Conservation (phyloP, 225 moss, liverwort and hornwort genomes). For the Takakia lepidozioides region DNA sequence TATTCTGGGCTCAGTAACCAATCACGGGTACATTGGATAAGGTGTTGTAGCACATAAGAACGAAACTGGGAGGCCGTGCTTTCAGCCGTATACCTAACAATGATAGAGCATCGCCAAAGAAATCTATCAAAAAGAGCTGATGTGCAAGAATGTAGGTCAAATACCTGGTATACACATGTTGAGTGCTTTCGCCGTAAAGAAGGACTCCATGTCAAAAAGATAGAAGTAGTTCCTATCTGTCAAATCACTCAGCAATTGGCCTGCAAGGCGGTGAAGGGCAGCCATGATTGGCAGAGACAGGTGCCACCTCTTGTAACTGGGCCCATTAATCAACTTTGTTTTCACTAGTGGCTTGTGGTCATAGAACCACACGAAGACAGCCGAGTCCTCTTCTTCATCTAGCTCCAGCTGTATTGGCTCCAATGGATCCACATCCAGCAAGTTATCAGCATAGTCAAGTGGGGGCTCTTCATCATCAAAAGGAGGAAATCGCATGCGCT, state of each 20-base stretch:
- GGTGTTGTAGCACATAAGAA: too few species aligned
- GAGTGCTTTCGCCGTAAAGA: constrained; percentile 97
- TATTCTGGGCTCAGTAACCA: too few species aligned
- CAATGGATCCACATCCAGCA: constrained; percentile 89
- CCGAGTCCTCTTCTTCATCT: constrained; percentile 98
- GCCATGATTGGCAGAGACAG: constrained; percentile 97
- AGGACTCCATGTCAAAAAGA: constrained; percentile 99
- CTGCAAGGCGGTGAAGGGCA: constrained; percentile 96
- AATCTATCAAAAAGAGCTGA: too few species aligned
- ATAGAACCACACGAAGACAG: constrained; percentile 97
- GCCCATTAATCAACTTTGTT: constrained; percentile 96
- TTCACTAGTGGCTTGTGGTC: constrained; percentile 97
- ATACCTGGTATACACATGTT: constrained; percentile 94
- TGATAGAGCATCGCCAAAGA: too few species aligned
- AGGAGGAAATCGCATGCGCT: constrained; percentile 98
- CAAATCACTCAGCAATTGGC: constrained; percentile 92
- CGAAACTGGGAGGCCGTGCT: too few species aligned
- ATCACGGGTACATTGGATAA: too few species aligned
- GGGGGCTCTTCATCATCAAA: constrained; percentile 99
- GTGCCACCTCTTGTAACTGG: constrained; percentile 99
- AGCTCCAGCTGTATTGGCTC: constrained; percentile 97
- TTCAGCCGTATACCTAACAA: too few species aligned
- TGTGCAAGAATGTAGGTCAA: too few species aligned
- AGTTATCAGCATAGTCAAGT: constrained; percentile 94
- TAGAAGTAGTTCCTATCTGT: constrained; percentile 98